Evolutionary conservation across 345 rosid species (phyloP), one percentile per base, ranked within the genome.

Genomic region (Dipteronia dyeriana): DNA sequence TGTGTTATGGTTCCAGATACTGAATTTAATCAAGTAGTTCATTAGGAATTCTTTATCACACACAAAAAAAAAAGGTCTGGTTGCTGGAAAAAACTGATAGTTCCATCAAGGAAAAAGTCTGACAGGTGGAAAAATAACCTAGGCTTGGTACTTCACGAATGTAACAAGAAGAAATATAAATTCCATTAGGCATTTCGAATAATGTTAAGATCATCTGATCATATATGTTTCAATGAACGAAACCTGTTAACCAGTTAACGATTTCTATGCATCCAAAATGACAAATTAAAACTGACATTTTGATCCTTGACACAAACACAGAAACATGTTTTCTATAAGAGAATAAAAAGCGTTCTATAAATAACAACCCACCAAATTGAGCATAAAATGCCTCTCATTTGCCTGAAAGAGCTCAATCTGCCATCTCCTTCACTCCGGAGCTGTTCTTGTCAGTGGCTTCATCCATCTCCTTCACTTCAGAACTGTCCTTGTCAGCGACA

Each of bases 221-320:
- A 29, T 19, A 17, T 54, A 54, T 29, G 47, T 38, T 31, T 3
- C 26, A 71, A 69, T 53, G 1, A 41, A 73, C 67, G 4, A 22
- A 34, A 25, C 60, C 57, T 4, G 41, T 9, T 29, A 13, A 12
- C 60, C 57, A 9, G 41, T 9, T 29, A 13, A 12, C 4, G 4
- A 51, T 69, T 75, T 11, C 1, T 29, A 26, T 3, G 71, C 64
- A 75, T 75, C 51, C 51, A 51, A 66, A 56, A 65, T 51, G 34
- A 66, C 16, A 22, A 8, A 75, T 9, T 8, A 53, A 53, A 74
- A 47, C 68, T 60, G 14, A 61, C 68, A 60, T 60, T 41, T 39
- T 43, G 61, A 56, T 56, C 6, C 7, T 38, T 26, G 23, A 5
- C 65, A 71, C 25, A 20, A 6, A 19, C 23, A 68, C n/a, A 25